Conservation (phyloP, 352 stramenopile species). For the Globisporangium takayamanum region DNA sequence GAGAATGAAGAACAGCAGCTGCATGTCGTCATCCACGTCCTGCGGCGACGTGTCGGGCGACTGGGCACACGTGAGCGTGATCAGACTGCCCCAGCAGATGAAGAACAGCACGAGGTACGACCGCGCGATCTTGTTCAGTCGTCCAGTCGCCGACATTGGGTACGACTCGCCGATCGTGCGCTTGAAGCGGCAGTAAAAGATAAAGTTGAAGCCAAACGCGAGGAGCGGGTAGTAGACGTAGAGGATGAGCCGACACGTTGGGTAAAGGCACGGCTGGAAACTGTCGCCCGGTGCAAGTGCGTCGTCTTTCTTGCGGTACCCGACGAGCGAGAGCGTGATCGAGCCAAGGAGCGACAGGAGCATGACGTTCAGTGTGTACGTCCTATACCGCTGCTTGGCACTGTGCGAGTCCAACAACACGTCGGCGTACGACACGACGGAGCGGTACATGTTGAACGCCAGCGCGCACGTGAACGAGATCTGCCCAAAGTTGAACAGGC, state of each 20-base stretch:
- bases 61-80: conserved; percentile 50
- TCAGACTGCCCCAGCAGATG: conserved; percentile 68
- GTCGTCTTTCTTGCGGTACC: conserved; percentile 32
- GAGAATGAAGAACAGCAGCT: conserved; percentile 33
- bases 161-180: conserved; percentile 67
- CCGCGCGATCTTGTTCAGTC: conserved; percentile 61
- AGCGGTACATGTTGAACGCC: conserved; percentile 78
- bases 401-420: conserved; percentile 65
- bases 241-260: conserved; percentile 59
- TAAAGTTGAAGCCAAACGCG: conserved; percentile 68
- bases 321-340: conserved; percentile 54
- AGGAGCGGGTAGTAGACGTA: conserved; percentile 75
- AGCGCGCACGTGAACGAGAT: conserved; percentile 77
- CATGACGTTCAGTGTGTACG: conserved; percentile 67
- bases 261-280: conserved; percentile 59
- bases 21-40: conserved; percentile 15
- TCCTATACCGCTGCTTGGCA: conserved; percentile 43
- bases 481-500: conserved; percentile 73
- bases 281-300: conserved; percentile 17
- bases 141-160: conserved; percentile 52
- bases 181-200: conserved; percentile 76
- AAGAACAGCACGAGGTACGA: conserved; percentile 69
- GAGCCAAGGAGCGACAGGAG: conserved; percentile 49
- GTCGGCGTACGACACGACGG: conserved; percentile 68
- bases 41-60: conserved; percentile 17